phyloP scores from a whole-genome alignment of 2,329 filamentous ascomycete species.

The Pestalotiopsis sp. region DNA sequence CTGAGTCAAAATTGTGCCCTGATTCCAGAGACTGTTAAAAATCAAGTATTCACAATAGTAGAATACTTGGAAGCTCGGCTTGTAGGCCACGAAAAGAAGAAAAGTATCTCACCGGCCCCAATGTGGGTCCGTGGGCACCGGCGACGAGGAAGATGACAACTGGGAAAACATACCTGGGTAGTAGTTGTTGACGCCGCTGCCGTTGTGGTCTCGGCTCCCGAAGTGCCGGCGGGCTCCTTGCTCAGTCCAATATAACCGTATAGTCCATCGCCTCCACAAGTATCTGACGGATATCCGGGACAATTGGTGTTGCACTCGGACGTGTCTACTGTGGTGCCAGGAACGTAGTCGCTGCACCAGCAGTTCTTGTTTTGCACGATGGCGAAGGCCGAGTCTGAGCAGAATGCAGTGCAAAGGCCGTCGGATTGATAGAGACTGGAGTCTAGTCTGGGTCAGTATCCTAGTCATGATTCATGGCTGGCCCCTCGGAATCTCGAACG shows the following conservation, averaged over 20 bases:
- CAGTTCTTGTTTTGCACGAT: conserved; percentile 67
- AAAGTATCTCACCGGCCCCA: not conserved
- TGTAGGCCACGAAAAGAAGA: not conserved
- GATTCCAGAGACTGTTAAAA: conserved; percentile 30
- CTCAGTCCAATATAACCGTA: conserved; percentile 68
- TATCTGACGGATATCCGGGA: conserved; percentile 69
- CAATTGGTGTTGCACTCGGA: conserved; percentile 60
- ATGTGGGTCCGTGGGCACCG: not conserved
- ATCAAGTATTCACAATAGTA: conserved; percentile 9
- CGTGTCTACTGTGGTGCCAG: conserved; percentile 45
- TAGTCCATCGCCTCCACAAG: conserved; percentile 63
- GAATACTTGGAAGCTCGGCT: not conserved
- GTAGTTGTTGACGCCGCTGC: conserved; percentile 23
- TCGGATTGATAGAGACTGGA: conserved; percentile 66
- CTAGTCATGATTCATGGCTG: conserved; percentile 11
- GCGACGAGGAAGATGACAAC: conserved; percentile 3
- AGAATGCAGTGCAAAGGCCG: conserved; percentile 67
- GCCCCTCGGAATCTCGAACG: conserved; percentile 26
- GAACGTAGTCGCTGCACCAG: conserved; percentile 76
- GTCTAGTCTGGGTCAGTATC: conserved; percentile 39
- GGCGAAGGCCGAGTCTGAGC: conserved; percentile 66
- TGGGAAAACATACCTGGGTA: conserved; percentile 28
- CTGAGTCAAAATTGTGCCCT: conserved; percentile 31
- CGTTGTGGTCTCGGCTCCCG: conserved; percentile 30
- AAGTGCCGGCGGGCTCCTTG: conserved; percentile 60